Evolutionary conservation across 1,284 basidiomycete species (phyloP), one percentile per base, ranked within the genome.

Genomic region (Sanghuangporus baumii): DNA sequence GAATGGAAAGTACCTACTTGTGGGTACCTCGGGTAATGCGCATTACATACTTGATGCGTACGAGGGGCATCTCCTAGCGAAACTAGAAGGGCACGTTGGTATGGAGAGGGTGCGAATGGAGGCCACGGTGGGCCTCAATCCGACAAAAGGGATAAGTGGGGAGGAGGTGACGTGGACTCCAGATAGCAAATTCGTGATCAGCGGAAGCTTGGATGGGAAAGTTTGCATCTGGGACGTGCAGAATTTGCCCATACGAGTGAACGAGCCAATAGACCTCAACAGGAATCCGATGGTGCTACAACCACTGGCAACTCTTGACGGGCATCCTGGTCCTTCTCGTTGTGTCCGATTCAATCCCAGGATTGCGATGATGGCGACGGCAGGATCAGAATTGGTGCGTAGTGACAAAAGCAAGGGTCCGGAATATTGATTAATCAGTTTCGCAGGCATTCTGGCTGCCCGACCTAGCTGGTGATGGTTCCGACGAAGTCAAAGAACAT

Each of bases 1-100:
- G 36, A 91, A 94, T 70, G 96, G 94, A 55, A 91, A 93, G 70
- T 92, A 90, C 70, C 78, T 99, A 23, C 83, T 99, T 23, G 87
- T 97, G 16, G 96, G 96, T 46, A 98, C 97, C 62, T 92, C 94
- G 1, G 91, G 92, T 2, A 86, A 92, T 70, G 90, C 90, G 2
- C 97, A 99, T 74, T 99, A 98, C 71, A 81, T 99, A 58, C 70
- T 97, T 64, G 94, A 98, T 71, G 88, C 93, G 0, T 97, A 90
- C 72, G 88, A 93, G 63, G 91, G 95, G 0, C 80, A 84, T 66
- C 76, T 96, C 4, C 76, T 96, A 6, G 91, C 88, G 4, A 89
- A 94, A 69, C 78, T 98, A 14, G 90, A 91, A 70, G 93, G 95
- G 0, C 89, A 92, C 69, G 73, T 81, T 6, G 93, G 92, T 0